Evolutionary conservation across 768 basidiomycete species (phyloP), one percentile per base, ranked within the genome.

Genomic region (Plicaturopsis crispa): DNA sequence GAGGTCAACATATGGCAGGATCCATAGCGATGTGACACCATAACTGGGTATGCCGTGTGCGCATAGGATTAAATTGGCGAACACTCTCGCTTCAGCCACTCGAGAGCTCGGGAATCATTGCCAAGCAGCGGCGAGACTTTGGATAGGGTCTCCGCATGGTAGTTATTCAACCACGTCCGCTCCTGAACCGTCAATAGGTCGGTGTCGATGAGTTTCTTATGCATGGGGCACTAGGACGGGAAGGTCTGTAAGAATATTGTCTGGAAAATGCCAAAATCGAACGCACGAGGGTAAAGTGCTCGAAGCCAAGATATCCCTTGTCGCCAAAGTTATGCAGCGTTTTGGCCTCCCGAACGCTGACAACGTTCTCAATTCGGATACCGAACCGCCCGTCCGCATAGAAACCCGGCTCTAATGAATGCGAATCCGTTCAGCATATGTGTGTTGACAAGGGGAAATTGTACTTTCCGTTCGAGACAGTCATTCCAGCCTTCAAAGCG

Each of bases 361-460:
- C 78, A 31, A 97, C 72, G 57, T 77, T 91, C 62, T 99, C 94
- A 49, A 94, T 88, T 4, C 96, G 80, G 49, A 98, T 90, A 2
- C 93, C 94, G 51, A 82, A 98, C 32, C 70, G 65, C 2, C 92
- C 94, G 49, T 97, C 92, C 6, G 77, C 79, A 55, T 96, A 96
- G 56, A 84, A 94, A 6, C 92, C 91, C 1, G 92, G 92, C 47
- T 94, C 92, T 77, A 46, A 20, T 3, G 21, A 19, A 26, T 14
- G 17, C 31, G 24, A 13, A 23, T 43, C 24, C 22, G 21, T n/a
- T 28, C n/a, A 4, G 19, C 60, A 30, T 40, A 75, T n/a, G n/a
- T n/a, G n/a, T n/a, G n/a, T n/a, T n/a, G n/a, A n/a, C n/a, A n/a
- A n/a, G n/a, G n/a, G n/a, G n/a, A n/a, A n/a, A n/a, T n/a, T n/a